These are phyloP conservation scores for Acorus calamus DNA, from an alignment of 106 monocot species.

Conservation along the genomic window DNA sequence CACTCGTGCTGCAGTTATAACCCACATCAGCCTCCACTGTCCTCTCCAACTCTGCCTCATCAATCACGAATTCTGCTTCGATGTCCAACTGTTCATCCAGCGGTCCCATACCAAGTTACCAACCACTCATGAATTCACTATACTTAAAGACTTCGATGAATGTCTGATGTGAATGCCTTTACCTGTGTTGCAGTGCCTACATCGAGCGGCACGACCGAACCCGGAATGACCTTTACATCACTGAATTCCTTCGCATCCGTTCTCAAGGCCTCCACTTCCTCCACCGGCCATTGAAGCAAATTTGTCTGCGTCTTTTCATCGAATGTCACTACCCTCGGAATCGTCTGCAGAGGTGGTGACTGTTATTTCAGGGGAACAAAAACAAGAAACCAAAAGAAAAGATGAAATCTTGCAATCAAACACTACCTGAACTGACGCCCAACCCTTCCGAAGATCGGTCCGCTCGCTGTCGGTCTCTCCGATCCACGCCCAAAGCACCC, in stretches of 20 bases:
- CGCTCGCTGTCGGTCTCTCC: constrained; percentile 63
- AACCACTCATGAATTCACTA: too few species aligned
- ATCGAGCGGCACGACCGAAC: constrained; percentile 35
- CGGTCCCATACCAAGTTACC: too few species aligned
- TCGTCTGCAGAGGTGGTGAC: constrained; percentile 10
- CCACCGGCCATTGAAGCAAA: constrained; percentile 59
- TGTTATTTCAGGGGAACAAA: too few species aligned
- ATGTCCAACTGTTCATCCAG: constrained; percentile 61
- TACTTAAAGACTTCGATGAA: too few species aligned
- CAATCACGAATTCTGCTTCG: constrained; percentile 52
- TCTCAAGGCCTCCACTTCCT: constrained; percentile 54
- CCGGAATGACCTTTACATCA: constrained; percentile 16
- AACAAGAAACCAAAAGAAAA: background rate
- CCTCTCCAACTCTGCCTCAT: constrained; percentile 15
- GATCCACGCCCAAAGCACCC: constrained; percentile 63
- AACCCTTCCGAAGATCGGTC: constrained; percentile 49
- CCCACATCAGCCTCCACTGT: constrained; percentile 37
- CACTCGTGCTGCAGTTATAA: constrained; percentile 87
- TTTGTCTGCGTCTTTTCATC: constrained; percentile 50
- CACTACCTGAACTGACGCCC: constrained; percentile 12
- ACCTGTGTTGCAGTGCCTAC: constrained; percentile 44
- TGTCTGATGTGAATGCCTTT: background rate
- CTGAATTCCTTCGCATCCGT: constrained; percentile 11
- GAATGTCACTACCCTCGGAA: constrained; percentile 47
- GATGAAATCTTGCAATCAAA: background rate